Evolutionary conservation across 2,329 filamentous ascomycete species (phyloP), one percentile per base, ranked within the genome.

Genomic region (Ilyonectria mors-panacis): DNA sequence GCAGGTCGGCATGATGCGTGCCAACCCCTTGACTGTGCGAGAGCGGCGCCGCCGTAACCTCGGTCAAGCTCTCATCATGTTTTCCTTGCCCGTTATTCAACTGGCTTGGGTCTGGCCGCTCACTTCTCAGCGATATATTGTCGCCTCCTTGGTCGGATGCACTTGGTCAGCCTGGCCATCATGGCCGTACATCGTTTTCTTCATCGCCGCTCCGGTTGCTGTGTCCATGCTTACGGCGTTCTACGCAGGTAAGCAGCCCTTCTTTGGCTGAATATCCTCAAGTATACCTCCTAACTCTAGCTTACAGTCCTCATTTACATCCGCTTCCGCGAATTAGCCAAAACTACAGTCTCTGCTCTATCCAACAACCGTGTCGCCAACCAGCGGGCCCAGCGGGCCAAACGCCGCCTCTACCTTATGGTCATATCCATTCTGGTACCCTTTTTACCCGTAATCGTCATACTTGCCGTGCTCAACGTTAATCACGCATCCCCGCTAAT

Each of bases 381-480:
- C 5, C 70, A 80, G 15, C 82, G 87, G 6, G 83, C 83, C 45
- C 81, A 84, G 50, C 83, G 86, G 2, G 83, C 86, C 9, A 83
- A 83, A 48, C 81, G 84, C 53, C 85, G 87, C 47, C 83, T 90
- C 48, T 90, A 89, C 77, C 79, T 86, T 68, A 87, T 89, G 84
- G 82, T 85, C 15, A 60, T 88, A 13, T 82, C 81, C 47, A 86
- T 89, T 68, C 75, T 89, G 1, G 70, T 85, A 4, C 81, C 87
- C 3, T 89, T 87, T 72, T 72, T 88, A 0, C 87, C 87, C 1
- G 70, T 89, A 6, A 78, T 82, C 68, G 48, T 85, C 48, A 77
- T 81, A 28, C 77, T 86, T 6, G 70, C 83, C 4, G 78, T 78
- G 37, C 47, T 77, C 64, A 87, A 87, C 77, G 74, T 88, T 51